Evolutionary conservation across 108 stramenopile species (phyloP).

Genomic region (Asterionellopsis glacialis): DNA sequence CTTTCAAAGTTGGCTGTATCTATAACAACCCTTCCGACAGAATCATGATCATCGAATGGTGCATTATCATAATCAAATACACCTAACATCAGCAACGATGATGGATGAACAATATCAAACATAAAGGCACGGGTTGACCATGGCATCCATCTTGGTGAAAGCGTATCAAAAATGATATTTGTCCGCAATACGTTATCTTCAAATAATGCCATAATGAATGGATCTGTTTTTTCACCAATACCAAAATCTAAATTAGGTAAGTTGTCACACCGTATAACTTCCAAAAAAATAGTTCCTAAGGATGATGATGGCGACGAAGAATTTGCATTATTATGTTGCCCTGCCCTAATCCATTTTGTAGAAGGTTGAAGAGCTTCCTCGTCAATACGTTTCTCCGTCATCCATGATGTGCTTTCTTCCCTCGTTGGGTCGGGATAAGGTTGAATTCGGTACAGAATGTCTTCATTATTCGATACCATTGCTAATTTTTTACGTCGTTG

Average conservation of each 20-base stretch:
- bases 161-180: constrained; percentile 66
- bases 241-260: constrained; percentile 67
- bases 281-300: constrained; percentile 60
- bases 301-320: constrained; percentile 15
- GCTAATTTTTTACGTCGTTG: too few species aligned
- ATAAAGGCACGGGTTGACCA: constrained; percentile 77
- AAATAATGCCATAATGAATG: constrained; percentile 64
- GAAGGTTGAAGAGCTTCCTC: constrained; percentile 17
- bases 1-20: constrained; percentile 16
- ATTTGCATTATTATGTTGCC: too few species aligned
- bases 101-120: constrained; percentile 63
- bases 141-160: constrained; percentile 69
- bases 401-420: constrained; percentile 25
- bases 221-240: constrained; percentile 72
- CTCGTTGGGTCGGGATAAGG: constrained; percentile 57
- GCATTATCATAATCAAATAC: constrained; percentile 71
- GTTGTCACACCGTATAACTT: constrained; percentile 61
- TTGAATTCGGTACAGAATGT: constrained; percentile 35
- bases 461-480: too few species aligned
- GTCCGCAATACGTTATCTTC: constrained; percentile 55
- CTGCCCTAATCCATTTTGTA: constrained; percentile 25
- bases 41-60: constrained; percentile 54
- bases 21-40: constrained; percentile 59
- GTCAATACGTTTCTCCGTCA: constrained; percentile 33
- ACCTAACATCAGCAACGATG: constrained; percentile 53